phyloP scores from a whole-genome alignment of 768 basidiomycete species.

The Trametes gibbosa region DNA sequence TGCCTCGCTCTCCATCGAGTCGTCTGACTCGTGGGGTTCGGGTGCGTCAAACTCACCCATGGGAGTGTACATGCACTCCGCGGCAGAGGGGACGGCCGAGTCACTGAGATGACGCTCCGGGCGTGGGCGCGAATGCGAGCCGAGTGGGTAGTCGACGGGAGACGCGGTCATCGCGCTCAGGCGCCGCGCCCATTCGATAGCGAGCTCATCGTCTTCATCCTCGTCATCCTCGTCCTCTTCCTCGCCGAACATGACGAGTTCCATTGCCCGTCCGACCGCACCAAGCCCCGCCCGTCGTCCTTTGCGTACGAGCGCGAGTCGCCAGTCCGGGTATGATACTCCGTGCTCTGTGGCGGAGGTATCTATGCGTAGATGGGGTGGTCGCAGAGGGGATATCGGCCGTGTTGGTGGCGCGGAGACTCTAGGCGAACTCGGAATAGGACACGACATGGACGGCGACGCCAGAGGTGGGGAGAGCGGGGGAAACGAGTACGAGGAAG shows the following conservation, averaged over 20 bases:
- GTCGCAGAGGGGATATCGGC: conserved; percentile 29
- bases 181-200: conserved; percentile 17
- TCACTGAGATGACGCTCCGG: neutral
- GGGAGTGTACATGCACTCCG: neutral
- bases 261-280: conserved; percentile 53
- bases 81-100: neutral
- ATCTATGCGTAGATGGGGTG: conserved; percentile 20
- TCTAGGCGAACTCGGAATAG: conserved; percentile 3
- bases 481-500: conserved; percentile 7
- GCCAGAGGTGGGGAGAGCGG: neutral
- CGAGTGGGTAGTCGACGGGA: conserved; percentile 16
- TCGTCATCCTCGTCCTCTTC: conserved; percentile 11
- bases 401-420: conserved; percentile 21
- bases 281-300: conserved; percentile 60
- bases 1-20: conserved; percentile 42
- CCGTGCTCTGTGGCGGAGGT: conserved; percentile 19
- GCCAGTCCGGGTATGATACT: conserved; percentile 69
- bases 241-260: conserved; percentile 31
- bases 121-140: conserved; percentile 5
- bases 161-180: conserved; percentile 16
- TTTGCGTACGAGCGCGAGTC: conserved; percentile 44
- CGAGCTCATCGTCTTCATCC: conserved; percentile 19
- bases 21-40: neutral
- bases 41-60: neutral
- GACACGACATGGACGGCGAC: neutral